These are phyloP conservation scores for Albugo laibachii DNA, from an alignment of 352 stramenopile species.

Conservation along the genomic window DNA sequence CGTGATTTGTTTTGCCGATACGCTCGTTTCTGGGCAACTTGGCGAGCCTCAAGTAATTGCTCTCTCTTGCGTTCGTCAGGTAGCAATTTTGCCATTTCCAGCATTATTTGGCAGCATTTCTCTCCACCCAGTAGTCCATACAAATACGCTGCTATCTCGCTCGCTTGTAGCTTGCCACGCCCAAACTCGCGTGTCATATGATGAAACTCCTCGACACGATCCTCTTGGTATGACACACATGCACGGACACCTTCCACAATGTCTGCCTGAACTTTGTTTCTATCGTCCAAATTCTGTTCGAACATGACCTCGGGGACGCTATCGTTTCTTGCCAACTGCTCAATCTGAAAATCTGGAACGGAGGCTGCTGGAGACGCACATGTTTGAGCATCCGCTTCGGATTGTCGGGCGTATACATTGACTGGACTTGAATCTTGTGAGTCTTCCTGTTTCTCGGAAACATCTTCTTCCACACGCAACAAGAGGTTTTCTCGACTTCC, in stretches of 20 bases:
- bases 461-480: no score
- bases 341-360: no score
- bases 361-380: no score
- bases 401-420: no score
- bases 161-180: constrained; percentile 33
- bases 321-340: no score
- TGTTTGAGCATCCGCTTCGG: no score
- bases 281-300: constrained; percentile 28
- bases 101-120: constrained; percentile 49
- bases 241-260: constrained; percentile 44
- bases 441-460: no score
- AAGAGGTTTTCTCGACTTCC: no score
- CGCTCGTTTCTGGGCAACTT: background rate
- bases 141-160: constrained; percentile 61
- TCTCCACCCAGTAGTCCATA: constrained; percentile 40
- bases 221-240: constrained; percentile 34
- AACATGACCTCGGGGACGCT: constrained; percentile 14
- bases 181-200: constrained; percentile 65
- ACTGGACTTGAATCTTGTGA: no score
- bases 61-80: constrained; percentile 39
- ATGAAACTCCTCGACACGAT: constrained; percentile 59
- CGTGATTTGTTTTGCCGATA: no score
- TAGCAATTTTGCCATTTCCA: constrained; percentile 47
- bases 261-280: constrained; percentile 53
- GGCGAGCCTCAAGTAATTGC: constrained; percentile 34